Conservation (phyloP, 306 rosid species). For the Lathyrus oleraceus region DNA sequence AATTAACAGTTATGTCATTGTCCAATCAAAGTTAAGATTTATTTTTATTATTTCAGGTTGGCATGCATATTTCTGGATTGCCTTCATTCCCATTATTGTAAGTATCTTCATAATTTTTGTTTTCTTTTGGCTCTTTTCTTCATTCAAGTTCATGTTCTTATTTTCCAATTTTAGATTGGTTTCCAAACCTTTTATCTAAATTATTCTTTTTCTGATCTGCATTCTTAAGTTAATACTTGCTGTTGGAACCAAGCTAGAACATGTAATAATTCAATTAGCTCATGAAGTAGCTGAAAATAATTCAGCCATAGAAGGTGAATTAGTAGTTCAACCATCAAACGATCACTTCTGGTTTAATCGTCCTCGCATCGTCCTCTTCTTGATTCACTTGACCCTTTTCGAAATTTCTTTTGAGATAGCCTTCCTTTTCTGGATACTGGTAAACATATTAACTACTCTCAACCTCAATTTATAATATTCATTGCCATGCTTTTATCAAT, state of each 20-base stretch:
- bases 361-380: conserved; percentile 72
- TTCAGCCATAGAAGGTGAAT: conserved; percentile 77
- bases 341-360: conserved; percentile 82
- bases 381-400: conserved; percentile 89
- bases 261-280: conserved; percentile 75
- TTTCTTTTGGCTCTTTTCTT: conserved; percentile 22
- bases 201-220: neutral
- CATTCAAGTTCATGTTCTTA: neutral
- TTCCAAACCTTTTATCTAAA: conserved; percentile 1
- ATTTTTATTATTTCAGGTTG: conserved; percentile 55
- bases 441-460: conserved; percentile 35
- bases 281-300: conserved; percentile 91
- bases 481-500: neutral
- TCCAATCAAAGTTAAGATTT: neutral
- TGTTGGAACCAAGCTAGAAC: conserved; percentile 86
- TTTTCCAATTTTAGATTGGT: neutral
- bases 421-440: conserved; percentile 91
- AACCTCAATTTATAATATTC: neutral
- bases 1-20: neutral
- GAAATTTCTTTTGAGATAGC: conserved; percentile 93
- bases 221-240: conserved; percentile 71
- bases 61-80: conserved; percentile 92
- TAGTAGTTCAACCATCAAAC: conserved; percentile 83
- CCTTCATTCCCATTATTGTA: conserved; percentile 80
- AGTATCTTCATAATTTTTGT: conserved; percentile 46